Conservation (phyloP, 768 basidiomycete species). For the Kwoniella mangroviensis region DNA sequence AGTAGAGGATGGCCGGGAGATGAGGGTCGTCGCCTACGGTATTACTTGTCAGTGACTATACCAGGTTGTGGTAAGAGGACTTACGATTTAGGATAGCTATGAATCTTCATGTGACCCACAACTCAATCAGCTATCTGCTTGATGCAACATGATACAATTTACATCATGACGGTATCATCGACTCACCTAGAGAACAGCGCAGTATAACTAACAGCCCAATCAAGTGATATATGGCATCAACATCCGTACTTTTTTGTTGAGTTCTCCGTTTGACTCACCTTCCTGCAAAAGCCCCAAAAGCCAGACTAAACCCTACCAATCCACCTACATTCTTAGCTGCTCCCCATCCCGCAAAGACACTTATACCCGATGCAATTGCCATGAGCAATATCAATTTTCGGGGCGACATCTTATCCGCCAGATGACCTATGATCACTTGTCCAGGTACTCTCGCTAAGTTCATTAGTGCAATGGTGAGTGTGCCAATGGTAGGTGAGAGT, state of each 20-base stretch:
- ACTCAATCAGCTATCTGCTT: conserved; percentile 8
- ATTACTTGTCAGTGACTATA: not conserved
- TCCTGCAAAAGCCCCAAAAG: conserved; percentile 37
- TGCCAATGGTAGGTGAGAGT: conserved; percentile 28
- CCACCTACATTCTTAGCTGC: conserved; percentile 31
- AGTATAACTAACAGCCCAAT: conserved; percentile 27
- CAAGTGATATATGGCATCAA: not conserved
- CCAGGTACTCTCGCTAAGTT: conserved; percentile 39
- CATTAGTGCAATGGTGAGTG: conserved; percentile 37
- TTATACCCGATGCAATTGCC: conserved; percentile 22
- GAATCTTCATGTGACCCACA: conserved; percentile 18
- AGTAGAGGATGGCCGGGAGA: conserved; percentile 36
- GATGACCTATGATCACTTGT: conserved; percentile 36
- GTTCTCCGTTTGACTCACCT: conserved; percentile 15
- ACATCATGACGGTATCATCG: no score
- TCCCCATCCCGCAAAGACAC: conserved; percentile 39
- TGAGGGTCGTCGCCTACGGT: conserved; percentile 24
- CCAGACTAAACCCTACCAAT: conserved; percentile 29
- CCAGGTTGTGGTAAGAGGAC: conserved; percentile 1
- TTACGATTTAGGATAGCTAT: conserved; percentile 32
- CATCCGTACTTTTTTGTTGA: no score
- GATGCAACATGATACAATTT: not conserved
- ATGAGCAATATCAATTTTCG: conserved; percentile 31
- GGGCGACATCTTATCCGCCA: conserved; percentile 30
- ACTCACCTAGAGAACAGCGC: conserved; percentile 32